These are phyloP conservation scores for Beta lomatogona DNA, from an alignment of 179 eudicot species.

Conservation along the genomic window DNA sequence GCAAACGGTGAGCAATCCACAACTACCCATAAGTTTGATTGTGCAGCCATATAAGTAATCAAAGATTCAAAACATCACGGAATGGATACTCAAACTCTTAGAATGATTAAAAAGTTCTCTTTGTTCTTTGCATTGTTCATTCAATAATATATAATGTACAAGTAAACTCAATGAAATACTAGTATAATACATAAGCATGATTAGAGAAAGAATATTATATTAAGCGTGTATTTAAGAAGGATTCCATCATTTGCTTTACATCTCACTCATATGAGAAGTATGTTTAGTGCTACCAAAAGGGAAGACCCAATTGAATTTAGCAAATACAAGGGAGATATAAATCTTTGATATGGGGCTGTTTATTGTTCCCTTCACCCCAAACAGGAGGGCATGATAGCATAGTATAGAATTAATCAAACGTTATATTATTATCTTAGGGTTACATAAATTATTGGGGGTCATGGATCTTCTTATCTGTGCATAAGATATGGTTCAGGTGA, in stretches of 20 bases:
- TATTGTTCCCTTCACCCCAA: conserved; percentile 75
- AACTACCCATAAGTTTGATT: conserved; percentile 8
- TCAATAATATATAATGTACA: background rate
- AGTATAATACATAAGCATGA: conserved; percentile 25
- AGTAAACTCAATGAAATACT: background rate
- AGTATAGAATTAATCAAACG: conserved; percentile 19
- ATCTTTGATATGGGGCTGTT: conserved; percentile 24
- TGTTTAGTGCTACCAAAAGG: conserved; percentile 42
- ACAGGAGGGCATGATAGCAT: conserved; percentile 50
- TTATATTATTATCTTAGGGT: conserved; percentile 3
- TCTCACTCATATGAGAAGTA: conserved; percentile 34
- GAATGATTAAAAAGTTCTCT: background rate
- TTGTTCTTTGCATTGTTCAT: conserved; percentile 6
- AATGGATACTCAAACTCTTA: conserved; percentile 3
- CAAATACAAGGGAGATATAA: background rate
- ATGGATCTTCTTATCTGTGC: conserved; percentile 55
- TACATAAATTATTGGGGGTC: conserved; percentile 28
- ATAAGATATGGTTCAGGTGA: conserved; percentile 71
- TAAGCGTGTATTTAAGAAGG: conserved; percentile 32
- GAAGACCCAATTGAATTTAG: conserved; percentile 31
- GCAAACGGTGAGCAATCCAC: conserved; percentile 22
- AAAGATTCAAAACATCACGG: background rate
- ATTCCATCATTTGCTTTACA: conserved; percentile 43
- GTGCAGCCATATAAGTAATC: background rate
- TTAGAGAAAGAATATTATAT: conserved; percentile 14